Base-by-base conservation (phyloP, 345 rosid species). In the Eucalyptus sideroxylon region DNA sequence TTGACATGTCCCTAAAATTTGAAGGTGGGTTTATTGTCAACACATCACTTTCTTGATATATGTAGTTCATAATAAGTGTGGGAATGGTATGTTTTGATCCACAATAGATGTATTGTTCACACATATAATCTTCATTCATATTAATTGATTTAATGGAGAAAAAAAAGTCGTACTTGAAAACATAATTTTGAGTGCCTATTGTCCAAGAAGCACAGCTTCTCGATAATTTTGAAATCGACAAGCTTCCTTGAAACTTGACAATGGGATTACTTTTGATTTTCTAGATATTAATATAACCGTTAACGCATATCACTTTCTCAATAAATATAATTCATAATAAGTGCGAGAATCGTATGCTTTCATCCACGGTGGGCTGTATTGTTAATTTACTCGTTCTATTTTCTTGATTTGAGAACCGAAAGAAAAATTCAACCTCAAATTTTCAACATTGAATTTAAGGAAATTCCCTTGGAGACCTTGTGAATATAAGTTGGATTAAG, bases 351-450 rank as follows among this genome's bases (percentile, higher is more conserved):
- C 3, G 3, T 21, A 72, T 6, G 45, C 24, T 31, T 37, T 72
- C 83, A 11, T 37, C 15, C 5, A 72, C 15, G 3, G 5, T 1
- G 37, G 19, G 21, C n/a, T 53, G 31, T 65, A 7, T n/a, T 62
- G 34, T 62, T 62, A 30, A 30, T 30, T 62, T 30, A 11, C 31
- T 62, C 5, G 6, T 67, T 67, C 42, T 69, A 69, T 31, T 69
- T 8, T 67, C 6, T 37, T 17, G 21, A 31, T 69, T 0, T 9
- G 1, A 31, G 42, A 69, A 16, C 7, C 2, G 5, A 17, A 31
- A 69, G 42, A 53, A 37, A 72, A 72, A 37, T 37, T 34, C 14
- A 16, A 23, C 82, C 26, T 72, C 15, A 21, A 72, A 10, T 72
- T 72, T 72, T 19, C 26, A 37, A 72, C 82, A 37, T 11, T 21